These are phyloP conservation scores for Candida stauntonica DNA, from an alignment of 805 yeast species.

Conservation along the genomic window DNA sequence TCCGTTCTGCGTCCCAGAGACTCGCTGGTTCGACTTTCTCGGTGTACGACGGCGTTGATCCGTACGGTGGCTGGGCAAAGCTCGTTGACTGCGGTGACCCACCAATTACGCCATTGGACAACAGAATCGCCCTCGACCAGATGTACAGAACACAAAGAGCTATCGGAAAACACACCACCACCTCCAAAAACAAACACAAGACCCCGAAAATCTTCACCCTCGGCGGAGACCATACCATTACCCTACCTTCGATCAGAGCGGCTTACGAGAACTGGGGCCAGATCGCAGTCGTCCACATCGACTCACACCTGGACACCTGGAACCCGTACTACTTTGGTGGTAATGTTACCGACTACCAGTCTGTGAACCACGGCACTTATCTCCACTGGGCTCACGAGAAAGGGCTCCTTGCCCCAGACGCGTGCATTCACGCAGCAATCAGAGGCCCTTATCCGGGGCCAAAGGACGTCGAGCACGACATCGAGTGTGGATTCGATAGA, in stretches of 20 bases:
- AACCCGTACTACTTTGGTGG: slow-evolving; percentile 61
- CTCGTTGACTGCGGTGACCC: slow-evolving; percentile 61
- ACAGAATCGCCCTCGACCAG: slow-evolving; percentile 56
- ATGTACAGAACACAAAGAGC: slow-evolving; percentile 48
- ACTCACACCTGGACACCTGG: slow-evolving; percentile 71
- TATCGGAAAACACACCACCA: slow-evolving; percentile 34
- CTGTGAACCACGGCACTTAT: slow-evolving; percentile 64
- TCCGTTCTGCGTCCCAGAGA: slow-evolving; percentile 43
- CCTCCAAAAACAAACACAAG: slow-evolving; percentile 26
- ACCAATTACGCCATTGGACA: slow-evolving; percentile 60
- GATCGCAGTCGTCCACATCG: slow-evolving; percentile 51
- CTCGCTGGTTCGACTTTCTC: slow-evolving; percentile 35
- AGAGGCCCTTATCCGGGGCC: slow-evolving; percentile 54
- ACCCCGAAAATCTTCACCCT: slow-evolving; percentile 41
- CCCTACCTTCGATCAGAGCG: slow-evolving; percentile 44
- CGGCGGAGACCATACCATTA: slow-evolving; percentile 54
- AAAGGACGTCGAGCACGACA: slow-evolving; percentile 38
- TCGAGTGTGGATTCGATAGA: slow-evolving; percentile 44
- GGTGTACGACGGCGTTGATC: slow-evolving; percentile 53
- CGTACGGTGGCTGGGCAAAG: slow-evolving; percentile 46
- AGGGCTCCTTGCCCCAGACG: slow-evolving; percentile 48
- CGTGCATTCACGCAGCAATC: slow-evolving; percentile 57
- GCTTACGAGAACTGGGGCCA: slow-evolving; percentile 43
- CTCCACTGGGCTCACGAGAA: slow-evolving; percentile 66
- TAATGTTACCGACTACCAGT: slow-evolving; percentile 52